Percentiles rank a stretch among this genome's conserved stretches.
Conservation (phyloP, 1,139 yeast species). For the Yamadazyma mexicana region DNA sequence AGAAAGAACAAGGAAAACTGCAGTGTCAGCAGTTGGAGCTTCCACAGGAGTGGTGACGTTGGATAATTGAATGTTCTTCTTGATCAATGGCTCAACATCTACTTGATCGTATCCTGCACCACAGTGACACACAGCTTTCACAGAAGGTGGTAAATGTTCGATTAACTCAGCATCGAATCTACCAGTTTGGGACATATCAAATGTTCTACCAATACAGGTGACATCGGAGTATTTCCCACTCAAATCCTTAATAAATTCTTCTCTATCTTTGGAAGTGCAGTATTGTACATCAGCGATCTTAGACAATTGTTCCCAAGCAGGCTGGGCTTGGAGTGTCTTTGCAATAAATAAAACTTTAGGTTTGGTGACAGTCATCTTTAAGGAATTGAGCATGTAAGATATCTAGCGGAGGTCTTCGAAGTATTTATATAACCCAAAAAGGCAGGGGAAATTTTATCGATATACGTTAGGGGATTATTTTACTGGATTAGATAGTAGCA, state of each 20-base stretch:
- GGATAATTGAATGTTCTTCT: slow-evolving; percentile 60
- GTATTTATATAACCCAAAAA: no score
- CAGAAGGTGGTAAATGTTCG: slow-evolving; percentile 54
- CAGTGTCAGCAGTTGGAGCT: slow-evolving; percentile 81
- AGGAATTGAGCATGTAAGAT: background rate
- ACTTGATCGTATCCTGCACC: slow-evolving; percentile 96
- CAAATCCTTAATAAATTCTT: slow-evolving; percentile 52
- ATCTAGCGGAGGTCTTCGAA: background rate
- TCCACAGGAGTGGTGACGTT: slow-evolving; percentile 75
- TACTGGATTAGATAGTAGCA: no score
- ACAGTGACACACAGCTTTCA: slow-evolving; percentile 68
- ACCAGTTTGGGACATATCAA: slow-evolving; percentile 56
- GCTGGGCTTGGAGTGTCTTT: slow-evolving; percentile 46
- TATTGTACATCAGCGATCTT: slow-evolving; percentile 51
- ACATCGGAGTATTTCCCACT: slow-evolving; percentile 48
- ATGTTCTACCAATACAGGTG: slow-evolving; percentile 53
- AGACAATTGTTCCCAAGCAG: slow-evolving; percentile 54
- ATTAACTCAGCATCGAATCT: slow-evolving; percentile 74
- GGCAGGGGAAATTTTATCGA: no score
- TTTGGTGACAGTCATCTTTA: slow-evolving; percentile 18
- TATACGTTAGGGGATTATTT: no score
- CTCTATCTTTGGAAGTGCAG: slow-evolving; percentile 44
- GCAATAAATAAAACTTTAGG: slow-evolving; percentile 66
- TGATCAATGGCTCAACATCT: slow-evolving; percentile 53
- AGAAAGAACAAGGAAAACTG: slow-evolving; percentile 62